Percentiles rank a stretch among this genome's conserved stretches.
These are phyloP conservation scores for Ophiorrhiza pumila DNA, from an alignment of 257 asterid genomes.

Conservation along the genomic window DNA sequence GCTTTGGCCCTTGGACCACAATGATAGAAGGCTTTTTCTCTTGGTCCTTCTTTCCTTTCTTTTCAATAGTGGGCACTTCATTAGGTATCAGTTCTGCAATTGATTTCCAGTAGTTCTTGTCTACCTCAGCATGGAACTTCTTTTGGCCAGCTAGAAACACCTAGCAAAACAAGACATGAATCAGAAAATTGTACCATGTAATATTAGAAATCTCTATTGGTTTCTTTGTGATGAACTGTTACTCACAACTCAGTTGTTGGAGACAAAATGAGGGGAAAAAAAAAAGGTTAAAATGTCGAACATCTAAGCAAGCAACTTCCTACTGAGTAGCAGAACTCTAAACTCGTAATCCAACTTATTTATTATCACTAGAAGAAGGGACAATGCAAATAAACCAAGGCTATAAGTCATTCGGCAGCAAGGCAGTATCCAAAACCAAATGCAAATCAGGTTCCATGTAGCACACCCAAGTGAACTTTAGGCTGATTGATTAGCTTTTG, in stretches of 20 bases:
- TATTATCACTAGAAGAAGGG: not conserved
- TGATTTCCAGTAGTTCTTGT: slow-evolving; percentile 83
- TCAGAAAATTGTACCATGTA: not conserved
- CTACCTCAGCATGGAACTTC: slow-evolving; percentile 77
- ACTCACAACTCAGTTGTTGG: not conserved
- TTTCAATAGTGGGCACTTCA: slow-evolving; percentile 58
- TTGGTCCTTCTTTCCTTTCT: slow-evolving; percentile 55
- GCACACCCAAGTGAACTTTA: not conserved
- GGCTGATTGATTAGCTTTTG: no score
- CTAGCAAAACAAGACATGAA: slow-evolving; percentile 33
- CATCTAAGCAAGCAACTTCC: not conserved
- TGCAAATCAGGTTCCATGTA: not conserved
- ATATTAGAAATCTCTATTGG: not conserved
- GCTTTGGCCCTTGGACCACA: slow-evolving; percentile 80
- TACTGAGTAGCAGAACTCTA: not conserved
- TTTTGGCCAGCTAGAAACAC: slow-evolving; percentile 51
- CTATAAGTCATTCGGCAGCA: not conserved
- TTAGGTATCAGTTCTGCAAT: slow-evolving; percentile 75
- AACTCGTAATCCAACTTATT: not conserved
- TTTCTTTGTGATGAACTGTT: not conserved
- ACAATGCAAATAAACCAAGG: not conserved
- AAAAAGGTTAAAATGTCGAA: not conserved
- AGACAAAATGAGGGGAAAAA: not conserved
- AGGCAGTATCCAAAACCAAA: not conserved
- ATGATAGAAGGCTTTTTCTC: slow-evolving; percentile 55